Conservation (phyloP, 2,329 filamentous ascomycete genomes). For the Colletotrichum sp. region DNA sequence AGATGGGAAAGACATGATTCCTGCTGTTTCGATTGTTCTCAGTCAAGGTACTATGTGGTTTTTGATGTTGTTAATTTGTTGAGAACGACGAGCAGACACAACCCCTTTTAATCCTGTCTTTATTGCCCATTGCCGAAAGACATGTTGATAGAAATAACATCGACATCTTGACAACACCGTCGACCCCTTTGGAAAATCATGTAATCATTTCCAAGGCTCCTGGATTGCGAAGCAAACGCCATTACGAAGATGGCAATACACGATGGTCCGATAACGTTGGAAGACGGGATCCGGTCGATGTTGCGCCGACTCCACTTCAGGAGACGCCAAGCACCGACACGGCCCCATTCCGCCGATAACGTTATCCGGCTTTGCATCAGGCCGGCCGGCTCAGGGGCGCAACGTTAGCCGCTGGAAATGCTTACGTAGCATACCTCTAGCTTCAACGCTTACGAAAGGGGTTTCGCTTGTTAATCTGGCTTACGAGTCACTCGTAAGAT, state of each 20-base stretch:
- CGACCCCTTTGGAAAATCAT: fast-evolving
- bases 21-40: fast-evolving
- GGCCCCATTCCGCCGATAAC: neutral
- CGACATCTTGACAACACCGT: neutral
- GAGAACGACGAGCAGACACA: neutral
- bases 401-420: neutral
- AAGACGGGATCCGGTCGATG: neutral
- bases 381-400: neutral
- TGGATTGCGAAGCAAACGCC: fast-evolving
- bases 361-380: neutral
- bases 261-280: neutral
- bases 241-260: neutral
- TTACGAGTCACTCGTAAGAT: neutral
- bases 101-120: neutral
- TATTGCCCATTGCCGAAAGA: neutral
- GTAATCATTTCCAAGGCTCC: fast-evolving
- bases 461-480: neutral
- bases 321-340: neutral
- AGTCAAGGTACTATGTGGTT: fast-evolving
- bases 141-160: fast-evolving
- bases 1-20: conserved; percentile 21
- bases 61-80: neutral
- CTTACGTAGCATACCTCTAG: neutral
- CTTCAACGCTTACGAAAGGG: neutral
- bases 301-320: neutral